These are phyloP conservation scores for Tulasnella sp. DNA, from an alignment of 768 basidiomycete genomes.

Conservation along the genomic window DNA sequence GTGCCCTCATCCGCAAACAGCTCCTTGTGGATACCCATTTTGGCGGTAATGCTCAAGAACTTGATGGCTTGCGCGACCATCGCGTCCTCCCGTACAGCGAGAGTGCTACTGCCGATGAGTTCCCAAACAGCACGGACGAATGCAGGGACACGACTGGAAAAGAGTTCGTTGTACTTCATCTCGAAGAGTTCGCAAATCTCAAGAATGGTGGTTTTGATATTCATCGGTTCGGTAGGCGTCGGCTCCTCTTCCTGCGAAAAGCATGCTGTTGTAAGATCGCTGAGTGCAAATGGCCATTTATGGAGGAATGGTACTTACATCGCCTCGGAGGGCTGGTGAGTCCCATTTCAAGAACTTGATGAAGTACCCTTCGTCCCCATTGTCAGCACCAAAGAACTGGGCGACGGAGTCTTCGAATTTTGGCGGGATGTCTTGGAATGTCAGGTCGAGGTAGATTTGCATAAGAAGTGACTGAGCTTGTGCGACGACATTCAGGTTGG, in stretches of 20 bases:
- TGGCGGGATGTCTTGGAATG: constrained; percentile 90
- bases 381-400: constrained; percentile 62
- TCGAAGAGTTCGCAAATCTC: constrained; percentile 88
- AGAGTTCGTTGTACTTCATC: constrained; percentile 73
- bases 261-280: constrained; percentile 19
- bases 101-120: constrained; percentile 41
- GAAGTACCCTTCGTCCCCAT: constrained; percentile 44
- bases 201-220: constrained; percentile 80
- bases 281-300: background rate
- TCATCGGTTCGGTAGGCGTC: constrained; percentile 77
- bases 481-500: constrained; percentile 47
- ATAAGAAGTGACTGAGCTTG: constrained; percentile 70
- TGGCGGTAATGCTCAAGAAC: constrained; percentile 89
- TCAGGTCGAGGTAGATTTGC: constrained; percentile 89
- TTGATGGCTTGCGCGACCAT: constrained; percentile 76
- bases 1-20: constrained; percentile 73
- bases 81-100: constrained; percentile 15
- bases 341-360: constrained; percentile 78
- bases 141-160: constrained; percentile 54
- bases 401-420: constrained; percentile 82
- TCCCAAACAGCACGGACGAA: constrained; percentile 90
- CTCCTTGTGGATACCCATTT: constrained; percentile 69
- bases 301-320: constrained; percentile 43
- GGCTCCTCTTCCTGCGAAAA: constrained; percentile 61
- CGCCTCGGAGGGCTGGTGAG: constrained; percentile 54